Percentiles rank a stretch among this genome's conserved stretches.
These are phyloP conservation scores for Talaromyces sp. DNA, from an alignment of 2,329 filamentous ascomycete species.

Conservation along the genomic window DNA sequence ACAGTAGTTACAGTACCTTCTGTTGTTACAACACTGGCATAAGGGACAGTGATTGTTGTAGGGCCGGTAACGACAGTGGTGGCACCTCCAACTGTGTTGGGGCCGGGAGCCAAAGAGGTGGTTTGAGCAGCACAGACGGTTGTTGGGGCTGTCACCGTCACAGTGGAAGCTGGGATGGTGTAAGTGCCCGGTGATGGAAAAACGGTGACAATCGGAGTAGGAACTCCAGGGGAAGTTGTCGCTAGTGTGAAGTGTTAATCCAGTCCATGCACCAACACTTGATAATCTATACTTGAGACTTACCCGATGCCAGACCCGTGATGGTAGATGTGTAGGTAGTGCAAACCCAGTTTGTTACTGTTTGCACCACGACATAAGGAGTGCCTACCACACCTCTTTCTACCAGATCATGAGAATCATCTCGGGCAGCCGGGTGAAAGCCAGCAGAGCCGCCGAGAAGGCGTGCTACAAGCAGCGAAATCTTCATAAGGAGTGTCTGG, in stretches of 20 bases:
- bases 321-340: slow-evolving; percentile 37
- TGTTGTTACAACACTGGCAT: slow-evolving; percentile 60
- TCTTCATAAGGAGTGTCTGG: slow-evolving; percentile 4
- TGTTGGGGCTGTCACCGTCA: slow-evolving; percentile 59
- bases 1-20: slow-evolving; percentile 60
- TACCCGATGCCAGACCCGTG: slow-evolving; percentile 29
- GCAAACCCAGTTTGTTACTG: slow-evolving; percentile 32
- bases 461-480: slow-evolving; percentile 23
- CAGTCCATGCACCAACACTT: neutral
- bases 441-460: slow-evolving; percentile 10
- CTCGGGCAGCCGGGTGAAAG: neutral
- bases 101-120: slow-evolving; percentile 61
- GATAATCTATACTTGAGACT: neutral
- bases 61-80: slow-evolving; percentile 64
- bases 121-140: slow-evolving; percentile 64
- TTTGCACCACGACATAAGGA: slow-evolving; percentile 17
- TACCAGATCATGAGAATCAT: slow-evolving; percentile 7
- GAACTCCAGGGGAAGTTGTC: slow-evolving; percentile 16
- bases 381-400: slow-evolving; percentile 15
- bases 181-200: slow-evolving; percentile 12
- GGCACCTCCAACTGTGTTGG: slow-evolving; percentile 67
- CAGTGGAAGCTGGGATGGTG: slow-evolving; percentile 45
- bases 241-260: neutral
- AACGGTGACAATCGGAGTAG: slow-evolving; percentile 18
- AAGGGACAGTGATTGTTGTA: slow-evolving; percentile 67